Base-by-base conservation (phyloP, 352 stramenopile genomes). In the Phytophthora europaea region DNA sequence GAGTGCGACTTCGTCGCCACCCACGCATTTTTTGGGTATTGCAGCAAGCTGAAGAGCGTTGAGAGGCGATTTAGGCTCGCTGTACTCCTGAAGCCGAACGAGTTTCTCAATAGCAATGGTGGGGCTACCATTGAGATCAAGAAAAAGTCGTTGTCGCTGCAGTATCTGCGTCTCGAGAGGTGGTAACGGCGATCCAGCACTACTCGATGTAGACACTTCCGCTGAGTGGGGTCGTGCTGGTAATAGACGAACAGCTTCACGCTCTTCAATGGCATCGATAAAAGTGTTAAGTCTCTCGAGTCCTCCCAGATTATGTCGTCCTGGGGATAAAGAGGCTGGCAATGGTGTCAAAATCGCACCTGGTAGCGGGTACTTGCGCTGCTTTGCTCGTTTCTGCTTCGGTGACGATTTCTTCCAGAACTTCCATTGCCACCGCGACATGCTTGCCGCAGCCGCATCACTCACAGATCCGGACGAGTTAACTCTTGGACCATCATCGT, bases 1-100 rank as follows among this genome's bases (percentile, higher is more conserved):
- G n/a, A 94, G 78, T 22, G 86, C 83, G 16, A 91, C 52, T 65
- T 94, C 86, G 57, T 94, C 86, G 1, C 74, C 56, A 9, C 47
- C 33, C 22, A 79, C 52, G 45, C 83, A 89, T 52, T 89, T 91
- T 23, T 82, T 83, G 2, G 86, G 82, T 6, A 90, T 61, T 22
- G 63, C 40, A n/a, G 77, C 50, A 20, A 94, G 76, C 23, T 87
- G 78, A 1, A 92, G 68, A 4, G 76, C 71, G 38, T 85, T 85
- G 18, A 67, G 18, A 13, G 58, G 65, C 5, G 59, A 47, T 8
- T 64, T 72, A 3, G 45, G 43, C 7, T 69, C 77, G 43, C 22
- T 47, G 28, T 60, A 72, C 26, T 92, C 86, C 15, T 88, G 75
- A 26, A 89, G 68, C 20, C 78, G 80, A 2, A 94, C 22, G 47